These are phyloP conservation scores for Hansenula sp. DNA, from an alignment of 1,139 yeast genomes.

Conservation along the genomic window DNA sequence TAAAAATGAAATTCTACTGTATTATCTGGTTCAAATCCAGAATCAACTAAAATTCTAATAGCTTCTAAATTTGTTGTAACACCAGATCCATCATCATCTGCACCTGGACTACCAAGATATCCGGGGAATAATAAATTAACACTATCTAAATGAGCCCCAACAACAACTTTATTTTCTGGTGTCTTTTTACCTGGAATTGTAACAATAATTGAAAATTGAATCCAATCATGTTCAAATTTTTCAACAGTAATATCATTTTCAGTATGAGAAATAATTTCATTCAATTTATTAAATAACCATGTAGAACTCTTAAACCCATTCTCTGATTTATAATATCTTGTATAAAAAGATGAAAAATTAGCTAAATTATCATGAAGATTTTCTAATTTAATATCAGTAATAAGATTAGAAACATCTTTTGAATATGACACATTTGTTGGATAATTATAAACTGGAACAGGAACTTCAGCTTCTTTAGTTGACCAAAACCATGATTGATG, in stretches of 20 bases:
- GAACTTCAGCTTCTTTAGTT: conserved; percentile 30
- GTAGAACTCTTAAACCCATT: conserved; percentile 67
- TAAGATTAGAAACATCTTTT: conserved; percentile 37
- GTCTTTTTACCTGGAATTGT: conserved; percentile 31
- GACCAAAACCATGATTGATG: conserved; percentile 31
- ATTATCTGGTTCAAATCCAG: conserved; percentile 55
- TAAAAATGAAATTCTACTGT: conserved; percentile 91
- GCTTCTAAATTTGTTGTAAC: conserved; percentile 76
- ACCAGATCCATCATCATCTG: conserved; percentile 94
- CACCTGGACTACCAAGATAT: conserved; percentile 66
- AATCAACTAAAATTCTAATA: conserved; percentile 51
- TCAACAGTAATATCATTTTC: conserved; percentile 30
- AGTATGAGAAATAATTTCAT: conserved; percentile 32
- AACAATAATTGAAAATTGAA: conserved; percentile 53
- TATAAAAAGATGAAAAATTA: conserved; percentile 63
- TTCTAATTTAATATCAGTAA: conserved; percentile 33
- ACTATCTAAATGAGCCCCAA: conserved; percentile 92
- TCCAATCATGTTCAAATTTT: conserved; percentile 49
- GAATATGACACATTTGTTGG: conserved; percentile 43
- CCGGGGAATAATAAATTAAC: conserved; percentile 73
- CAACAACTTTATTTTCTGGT: conserved; percentile 52
- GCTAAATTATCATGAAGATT: conserved; percentile 52
- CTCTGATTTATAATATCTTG: conserved; percentile 76
- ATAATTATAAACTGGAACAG: conserved; percentile 43
- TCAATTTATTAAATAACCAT: conserved; percentile 59